Evolutionary conservation across 164 flowering plant species (phyloP), one percentile per base, ranked within the genome.

Genomic region (Nymphaea colorata): DNA sequence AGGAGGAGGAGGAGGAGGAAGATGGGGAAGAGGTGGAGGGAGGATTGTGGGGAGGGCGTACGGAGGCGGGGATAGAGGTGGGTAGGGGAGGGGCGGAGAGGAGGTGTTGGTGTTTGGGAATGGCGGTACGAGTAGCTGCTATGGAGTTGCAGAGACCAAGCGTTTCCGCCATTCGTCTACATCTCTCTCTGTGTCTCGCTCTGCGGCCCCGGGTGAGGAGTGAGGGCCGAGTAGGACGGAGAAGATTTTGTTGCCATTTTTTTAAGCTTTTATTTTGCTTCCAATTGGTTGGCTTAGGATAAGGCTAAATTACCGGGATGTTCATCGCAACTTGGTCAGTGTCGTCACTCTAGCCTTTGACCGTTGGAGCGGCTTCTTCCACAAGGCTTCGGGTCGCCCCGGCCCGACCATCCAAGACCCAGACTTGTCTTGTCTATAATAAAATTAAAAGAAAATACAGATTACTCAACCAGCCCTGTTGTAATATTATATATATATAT

Each of bases 31-130:
- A 25, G 36, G 36, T 25, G 36, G 36, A 25, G 36, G 36, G 36
- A 25, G 36, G 66, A 61, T 59, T 65, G 64, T 44, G 74, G 74
- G 63, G 66, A 71, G 65, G 68, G 75, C 69, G 6, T 75, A 69
- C 44, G 77, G 74, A 61, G 76, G 79, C 69, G 71, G 73, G 67
- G 72, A 77, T 75, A 67, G 66, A 42, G 67, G 43, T 51, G 66
- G 62, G 41, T 10, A 64, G 73, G 41, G 66, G 63, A 59, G 66
- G 15, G 75, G 67, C 64, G 60, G 47, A 69, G 59, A 69, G 71
- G 59, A 42, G 60, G 65, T 71, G 12, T 4, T 17, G n/a, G 12
- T 4, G 44, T 7, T 25, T 43, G 10, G 57, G 78, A 60, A 47
- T 47, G 12, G 55, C 12, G 55, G 11, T 12, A 12, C 2, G 11